phyloP scores from a whole-genome alignment of 1,284 basidiomycete genomes.

The Leccinum proximum region DNA sequence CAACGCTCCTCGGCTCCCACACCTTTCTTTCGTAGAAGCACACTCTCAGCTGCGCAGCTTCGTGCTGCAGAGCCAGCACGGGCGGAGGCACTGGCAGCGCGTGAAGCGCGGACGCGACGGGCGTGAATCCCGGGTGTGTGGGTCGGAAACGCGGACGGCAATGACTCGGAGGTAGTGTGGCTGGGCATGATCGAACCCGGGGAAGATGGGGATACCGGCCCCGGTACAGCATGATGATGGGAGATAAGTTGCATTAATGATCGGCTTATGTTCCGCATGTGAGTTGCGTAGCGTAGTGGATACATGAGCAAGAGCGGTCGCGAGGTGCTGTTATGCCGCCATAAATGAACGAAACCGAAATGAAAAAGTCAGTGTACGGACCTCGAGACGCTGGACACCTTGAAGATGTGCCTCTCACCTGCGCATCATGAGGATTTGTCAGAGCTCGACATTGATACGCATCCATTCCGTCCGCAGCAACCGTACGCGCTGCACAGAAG shows the following conservation, averaged over 20 bases:
- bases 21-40: conserved; percentile 62
- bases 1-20: conserved; percentile 49
- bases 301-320: conserved; percentile 46
- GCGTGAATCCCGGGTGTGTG: conserved; percentile 12
- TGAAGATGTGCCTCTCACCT: conserved; percentile 57
- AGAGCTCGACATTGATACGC: conserved; percentile 75
- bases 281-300: conserved; percentile 54
- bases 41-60: conserved; percentile 67
- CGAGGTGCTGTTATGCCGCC: conserved; percentile 41
- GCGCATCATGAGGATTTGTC: conserved; percentile 64
- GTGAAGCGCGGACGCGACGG: conserved; percentile 24
- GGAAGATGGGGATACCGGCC: neutral
- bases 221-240: conserved; percentile 17
- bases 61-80: conserved; percentile 66
- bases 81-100: conserved; percentile 33
- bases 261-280: conserved; percentile 47
- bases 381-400: conserved; percentile 38
- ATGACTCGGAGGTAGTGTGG: conserved; percentile 1
- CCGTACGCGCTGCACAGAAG: conserved; percentile 40
- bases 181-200: conserved; percentile 1
- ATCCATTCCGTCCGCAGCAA: conserved; percentile 58
- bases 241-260: conserved; percentile 44
- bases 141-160: conserved; percentile 4
- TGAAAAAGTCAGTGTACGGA: conserved; percentile 15
- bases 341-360: conserved; percentile 5